These are phyloP conservation scores for Fusarium sp. DNA, from an alignment of 2,329 filamentous ascomycete species.

Conservation along the genomic window DNA sequence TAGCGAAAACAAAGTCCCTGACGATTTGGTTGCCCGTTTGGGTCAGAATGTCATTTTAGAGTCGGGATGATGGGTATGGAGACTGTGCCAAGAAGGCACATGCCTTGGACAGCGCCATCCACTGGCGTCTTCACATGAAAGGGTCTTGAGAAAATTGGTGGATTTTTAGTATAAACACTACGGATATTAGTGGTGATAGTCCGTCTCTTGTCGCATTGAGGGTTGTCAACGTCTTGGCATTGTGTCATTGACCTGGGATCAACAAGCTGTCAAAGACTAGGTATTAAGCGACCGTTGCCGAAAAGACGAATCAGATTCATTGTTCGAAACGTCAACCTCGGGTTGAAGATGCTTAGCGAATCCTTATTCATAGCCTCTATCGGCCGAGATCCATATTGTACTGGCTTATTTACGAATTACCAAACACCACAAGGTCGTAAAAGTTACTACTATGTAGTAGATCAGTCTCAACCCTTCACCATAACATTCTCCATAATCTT, in stretches of 20 bases:
- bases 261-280: constrained; percentile 13
- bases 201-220: constrained; percentile 1
- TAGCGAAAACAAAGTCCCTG: background rate
- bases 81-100: background rate
- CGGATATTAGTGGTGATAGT: background rate
- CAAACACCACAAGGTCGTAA: background rate
- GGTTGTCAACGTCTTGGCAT: constrained; percentile 19
- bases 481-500: constrained; percentile 30
- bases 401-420: background rate
- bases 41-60: constrained; percentile 2
- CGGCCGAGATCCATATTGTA: constrained; percentile 1
- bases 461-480: constrained; percentile 16
- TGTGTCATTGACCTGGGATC: constrained; percentile 6
- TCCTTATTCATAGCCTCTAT: constrained; percentile 9
- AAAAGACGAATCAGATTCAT: constrained; percentile 25
- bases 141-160: background rate
- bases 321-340: background rate
- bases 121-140: background rate
- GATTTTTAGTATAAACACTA: constrained; percentile 6
- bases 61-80: background rate
- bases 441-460: too few relatives aligned
- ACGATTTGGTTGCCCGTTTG: constrained; percentile 41
- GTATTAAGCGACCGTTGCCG: constrained; percentile 25
- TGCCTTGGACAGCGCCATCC: background rate
- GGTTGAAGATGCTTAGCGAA: constrained; percentile 9